phyloP scores from a whole-genome alignment of 2,329 filamentous ascomycete species.

The Cadophora sp. region DNA sequence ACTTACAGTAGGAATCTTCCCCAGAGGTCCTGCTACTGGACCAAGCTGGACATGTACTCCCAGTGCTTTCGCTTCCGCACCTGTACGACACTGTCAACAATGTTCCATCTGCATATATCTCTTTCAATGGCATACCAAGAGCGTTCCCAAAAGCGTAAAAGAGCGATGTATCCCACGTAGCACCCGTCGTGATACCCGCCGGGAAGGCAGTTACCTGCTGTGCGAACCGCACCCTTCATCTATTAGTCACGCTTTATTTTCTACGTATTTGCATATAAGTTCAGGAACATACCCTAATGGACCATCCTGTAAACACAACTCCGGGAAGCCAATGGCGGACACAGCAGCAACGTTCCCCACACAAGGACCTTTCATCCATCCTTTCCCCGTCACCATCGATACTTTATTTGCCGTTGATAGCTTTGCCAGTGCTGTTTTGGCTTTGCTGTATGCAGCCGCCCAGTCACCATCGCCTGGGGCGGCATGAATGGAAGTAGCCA shows the following conservation, averaged over 20 bases:
- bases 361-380: conserved; percentile 76
- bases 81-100: conserved; percentile 53
- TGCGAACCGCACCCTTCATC: conserved; percentile 65
- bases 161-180: conserved; percentile 79
- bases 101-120: background rate
- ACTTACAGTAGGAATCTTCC: conserved; percentile 63
- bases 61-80: conserved; percentile 70
- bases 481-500: conserved; percentile 29
- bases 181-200: conserved; percentile 78
- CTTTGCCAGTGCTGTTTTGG: conserved; percentile 68
- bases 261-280: background rate
- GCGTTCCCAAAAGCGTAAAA: conserved; percentile 73
- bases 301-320: conserved; percentile 80
- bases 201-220: conserved; percentile 79
- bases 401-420: conserved; percentile 81
- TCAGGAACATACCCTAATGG: conserved; percentile 62
- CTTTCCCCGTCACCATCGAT: conserved; percentile 78
- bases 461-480: conserved; percentile 53
- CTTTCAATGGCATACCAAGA: conserved; percentile 58
- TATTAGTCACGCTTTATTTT: background rate
- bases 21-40: conserved; percentile 77
- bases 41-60: conserved; percentile 79
- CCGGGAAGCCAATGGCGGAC: conserved; percentile 69
- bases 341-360: conserved; percentile 67
- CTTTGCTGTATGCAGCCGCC: conserved; percentile 74